phyloP scores from a whole-genome alignment of 805 yeast species.

The Ogataea salicorniae region DNA sequence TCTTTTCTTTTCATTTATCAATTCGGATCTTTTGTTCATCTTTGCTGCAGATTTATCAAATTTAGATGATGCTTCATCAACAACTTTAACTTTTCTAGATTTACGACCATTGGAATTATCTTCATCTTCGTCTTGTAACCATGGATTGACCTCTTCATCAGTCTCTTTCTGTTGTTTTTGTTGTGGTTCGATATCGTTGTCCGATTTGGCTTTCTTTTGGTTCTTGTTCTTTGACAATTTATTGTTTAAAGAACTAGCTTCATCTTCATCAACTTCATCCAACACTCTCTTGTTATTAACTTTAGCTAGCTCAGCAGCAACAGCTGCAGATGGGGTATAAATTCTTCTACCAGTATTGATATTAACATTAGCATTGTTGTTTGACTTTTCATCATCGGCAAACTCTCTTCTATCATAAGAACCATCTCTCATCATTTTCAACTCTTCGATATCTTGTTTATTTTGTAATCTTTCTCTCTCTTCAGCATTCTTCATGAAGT shows the following conservation, averaged over 20 bases:
- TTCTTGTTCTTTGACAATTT: slow-evolving; percentile 27
- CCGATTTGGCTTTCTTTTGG: slow-evolving; percentile 8
- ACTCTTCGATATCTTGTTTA: slow-evolving; percentile 42
- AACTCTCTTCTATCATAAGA: slow-evolving; percentile 35
- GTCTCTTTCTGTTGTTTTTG: slow-evolving; percentile 7
- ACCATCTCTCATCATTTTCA: slow-evolving; percentile 44
- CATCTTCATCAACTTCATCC: slow-evolving; percentile 48
- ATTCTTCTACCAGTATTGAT: slow-evolving; percentile 76
- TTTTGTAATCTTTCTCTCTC: slow-evolving; percentile 60
- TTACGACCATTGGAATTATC: slow-evolving; percentile 24
- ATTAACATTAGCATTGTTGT: slow-evolving; percentile 37
- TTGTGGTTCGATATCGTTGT: slow-evolving; percentile 6
- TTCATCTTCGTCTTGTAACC: slow-evolving; percentile 34
- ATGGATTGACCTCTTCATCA: slow-evolving; percentile 40
- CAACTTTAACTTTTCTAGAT: slow-evolving; percentile 41
- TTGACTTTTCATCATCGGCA: slow-evolving; percentile 30
- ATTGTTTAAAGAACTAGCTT: slow-evolving; percentile 40
- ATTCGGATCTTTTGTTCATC: slow-evolving; percentile 30
- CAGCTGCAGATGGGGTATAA: slow-evolving; percentile 60
- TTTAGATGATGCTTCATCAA: slow-evolving; percentile 47
- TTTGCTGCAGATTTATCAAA: slow-evolving; percentile 43
- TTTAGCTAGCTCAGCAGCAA: slow-evolving; percentile 33
- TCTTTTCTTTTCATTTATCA: slow-evolving; percentile 27
- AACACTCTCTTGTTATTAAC: slow-evolving; percentile 32
- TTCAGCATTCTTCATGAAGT: slow-evolving; percentile 90